Conservation (phyloP, 2,329 filamentous ascomycete genomes). For the Curvularia sp. region DNA sequence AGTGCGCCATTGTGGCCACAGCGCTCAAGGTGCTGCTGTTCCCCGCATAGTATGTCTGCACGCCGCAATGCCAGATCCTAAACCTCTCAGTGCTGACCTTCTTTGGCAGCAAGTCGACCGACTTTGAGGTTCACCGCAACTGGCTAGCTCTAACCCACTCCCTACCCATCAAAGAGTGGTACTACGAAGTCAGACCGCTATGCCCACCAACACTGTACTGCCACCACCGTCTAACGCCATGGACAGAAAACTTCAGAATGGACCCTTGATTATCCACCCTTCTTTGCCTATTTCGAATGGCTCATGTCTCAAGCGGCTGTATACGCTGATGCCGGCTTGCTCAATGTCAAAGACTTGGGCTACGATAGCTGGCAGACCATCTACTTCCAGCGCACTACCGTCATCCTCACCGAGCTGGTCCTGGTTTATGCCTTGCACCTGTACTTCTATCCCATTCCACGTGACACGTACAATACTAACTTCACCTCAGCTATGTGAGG, state of each 20-base stretch:
- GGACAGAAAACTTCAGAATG: constrained; percentile 89
- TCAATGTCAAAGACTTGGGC: constrained; percentile 78
- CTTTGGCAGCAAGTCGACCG: constrained; percentile 84
- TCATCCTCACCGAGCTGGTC: constrained; percentile 84
- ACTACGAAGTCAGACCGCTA: constrained; percentile 71
- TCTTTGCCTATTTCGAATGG: constrained; percentile 98
- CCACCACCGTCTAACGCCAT: constrained; percentile 20
- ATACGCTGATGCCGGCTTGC: constrained; percentile 80
- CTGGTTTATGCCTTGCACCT: constrained; percentile 82
- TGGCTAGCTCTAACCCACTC: constrained; percentile 97
- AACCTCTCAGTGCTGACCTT: constrained; percentile 33
- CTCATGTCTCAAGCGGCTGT: constrained; percentile 80
- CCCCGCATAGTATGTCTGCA: constrained; percentile 81
- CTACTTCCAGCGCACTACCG: constrained; percentile 90
- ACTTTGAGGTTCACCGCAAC: constrained; percentile 98
- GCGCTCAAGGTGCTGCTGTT: constrained; percentile 92
- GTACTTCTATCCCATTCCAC: constrained; percentile 53
- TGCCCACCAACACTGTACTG: background rate
- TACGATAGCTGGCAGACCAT: constrained; percentile 94
- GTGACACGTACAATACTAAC: constrained; percentile 20
- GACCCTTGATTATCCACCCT: constrained; percentile 98
- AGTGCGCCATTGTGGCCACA: constrained; percentile 84
- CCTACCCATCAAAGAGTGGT: constrained; percentile 87
- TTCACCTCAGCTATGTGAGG: constrained; percentile 70
- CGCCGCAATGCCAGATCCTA: constrained; percentile 8